Evolutionary conservation across 2,329 filamentous ascomycete species (phyloP).

Genomic region (Tolypocladium paradoxum): DNA sequence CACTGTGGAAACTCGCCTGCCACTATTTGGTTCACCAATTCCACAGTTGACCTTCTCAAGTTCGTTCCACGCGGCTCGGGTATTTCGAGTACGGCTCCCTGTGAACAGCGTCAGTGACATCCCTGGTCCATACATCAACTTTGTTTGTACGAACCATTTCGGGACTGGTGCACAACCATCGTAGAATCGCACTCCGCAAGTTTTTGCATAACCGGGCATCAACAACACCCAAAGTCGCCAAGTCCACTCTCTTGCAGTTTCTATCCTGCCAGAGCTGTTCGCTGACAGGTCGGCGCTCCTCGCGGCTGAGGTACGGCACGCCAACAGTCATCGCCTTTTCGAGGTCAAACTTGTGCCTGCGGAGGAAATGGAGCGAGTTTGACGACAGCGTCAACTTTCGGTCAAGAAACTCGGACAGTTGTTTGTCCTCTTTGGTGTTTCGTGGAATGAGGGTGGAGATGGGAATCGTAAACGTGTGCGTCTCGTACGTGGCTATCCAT

Average conservation of each 20-base stretch:
- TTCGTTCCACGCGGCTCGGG: neutral
- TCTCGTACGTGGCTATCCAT: constrained; percentile 4
- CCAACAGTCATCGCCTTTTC: constrained; percentile 14
- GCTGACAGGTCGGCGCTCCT: neutral
- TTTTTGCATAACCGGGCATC: neutral
- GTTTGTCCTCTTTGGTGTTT: neutral
- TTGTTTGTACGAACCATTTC: neutral
- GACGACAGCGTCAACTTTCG: constrained; percentile 17
- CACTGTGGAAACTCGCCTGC: neutral
- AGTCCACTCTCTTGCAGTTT: no score
- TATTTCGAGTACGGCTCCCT: neutral
- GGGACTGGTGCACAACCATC: neutral
- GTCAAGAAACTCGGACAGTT: constrained; percentile 12
- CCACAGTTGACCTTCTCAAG: neutral
- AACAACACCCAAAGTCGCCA: no score
- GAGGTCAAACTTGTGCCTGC: constrained; percentile 14
- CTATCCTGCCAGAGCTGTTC: neutral
- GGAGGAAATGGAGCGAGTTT: constrained; percentile 18
- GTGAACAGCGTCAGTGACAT: no score
- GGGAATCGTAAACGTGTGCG: constrained; percentile 19
- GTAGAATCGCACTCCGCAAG: neutral
- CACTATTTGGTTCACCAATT: neutral
- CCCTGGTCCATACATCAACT: no score
- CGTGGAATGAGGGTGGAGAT: neutral
- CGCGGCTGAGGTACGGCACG: constrained; percentile 19